phyloP scores from a whole-genome alignment of 2,329 filamentous ascomycete genomes.

The Penicillium sp. region DNA sequence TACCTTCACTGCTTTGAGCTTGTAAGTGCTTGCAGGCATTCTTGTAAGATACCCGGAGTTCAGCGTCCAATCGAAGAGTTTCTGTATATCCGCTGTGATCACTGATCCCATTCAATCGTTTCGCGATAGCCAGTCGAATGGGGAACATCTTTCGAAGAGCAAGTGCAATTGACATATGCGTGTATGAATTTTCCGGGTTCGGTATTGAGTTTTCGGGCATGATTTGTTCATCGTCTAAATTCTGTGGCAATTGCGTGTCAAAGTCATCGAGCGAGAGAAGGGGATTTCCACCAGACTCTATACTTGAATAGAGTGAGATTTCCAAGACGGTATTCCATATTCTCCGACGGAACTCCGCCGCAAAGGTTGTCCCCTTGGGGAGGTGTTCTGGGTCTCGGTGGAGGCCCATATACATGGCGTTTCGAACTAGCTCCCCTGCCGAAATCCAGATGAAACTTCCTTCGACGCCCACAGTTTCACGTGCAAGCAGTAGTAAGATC shows the following conservation, averaged over 20 bases:
- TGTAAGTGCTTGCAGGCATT: slow-evolving; percentile 42
- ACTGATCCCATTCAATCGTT: slow-evolving; percentile 36
- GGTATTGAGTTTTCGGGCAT: slow-evolving; percentile 33
- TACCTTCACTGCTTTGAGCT: slow-evolving; percentile 10
- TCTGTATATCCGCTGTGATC: slow-evolving; percentile 33
- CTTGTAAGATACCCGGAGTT: slow-evolving; percentile 55
- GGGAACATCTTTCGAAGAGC: slow-evolving; percentile 47
- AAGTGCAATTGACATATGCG: slow-evolving; percentile 44
- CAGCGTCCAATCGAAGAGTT: slow-evolving; percentile 45
- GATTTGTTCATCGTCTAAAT: slow-evolving; percentile 52
- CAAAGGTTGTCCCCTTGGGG: slow-evolving; percentile 30
- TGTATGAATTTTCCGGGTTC: slow-evolving; percentile 38
- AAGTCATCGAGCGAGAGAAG: slow-evolving; percentile 45
- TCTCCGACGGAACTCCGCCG: slow-evolving; percentile 37
- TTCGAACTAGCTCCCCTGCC: slow-evolving; percentile 45
- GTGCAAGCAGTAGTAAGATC: slow-evolving; percentile 47
- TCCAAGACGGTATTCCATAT: slow-evolving; percentile 46
- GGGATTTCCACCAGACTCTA: slow-evolving; percentile 45
- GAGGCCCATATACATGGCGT: slow-evolving; percentile 49
- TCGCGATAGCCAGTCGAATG: slow-evolving; percentile 44
- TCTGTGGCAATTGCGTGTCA: slow-evolving; percentile 46
- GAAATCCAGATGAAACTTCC: slow-evolving; percentile 48
- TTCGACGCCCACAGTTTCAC: slow-evolving; percentile 43
- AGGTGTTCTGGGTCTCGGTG: slow-evolving; percentile 48
- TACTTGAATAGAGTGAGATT: slow-evolving; percentile 44